Base-by-base conservation (phyloP, 768 basidiomycete genomes). In the Nevesoporus exiguus region DNA sequence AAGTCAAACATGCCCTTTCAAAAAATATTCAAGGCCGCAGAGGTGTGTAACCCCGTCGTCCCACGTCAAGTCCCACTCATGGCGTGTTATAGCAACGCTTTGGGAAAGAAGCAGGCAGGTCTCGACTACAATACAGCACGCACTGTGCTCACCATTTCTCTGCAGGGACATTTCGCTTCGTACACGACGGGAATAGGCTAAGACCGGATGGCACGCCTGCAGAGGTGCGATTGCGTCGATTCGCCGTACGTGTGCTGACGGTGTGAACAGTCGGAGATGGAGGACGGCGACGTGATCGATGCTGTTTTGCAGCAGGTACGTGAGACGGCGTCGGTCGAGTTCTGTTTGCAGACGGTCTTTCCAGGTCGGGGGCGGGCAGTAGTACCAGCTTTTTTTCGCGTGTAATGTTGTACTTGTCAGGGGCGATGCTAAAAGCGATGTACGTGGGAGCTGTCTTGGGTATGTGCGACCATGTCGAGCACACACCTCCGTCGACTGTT, bases 11-110 rank as follows among this genome's bases (percentile, higher is more conserved):
- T 80, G 75, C 73, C 74, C n/a, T 85, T 88, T 59, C 66, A 71
- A 36, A 87, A 86, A 68, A 80, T 86, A 24, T 86, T 88, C 53
- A 77, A 82, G 17, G 85, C 83, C 15, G 81, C 82, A 2, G 82
- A 85, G 76, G 86, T 86, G 59, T 22, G 79, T 73, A n/a, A 1
- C 25, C 15, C 1, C 29, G 9, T n/a, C 22, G 19, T 19, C 27
- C 17, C 14, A 33, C 21, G 9, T 0, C 4, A 14, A 15, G 21
- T 4, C 9, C 7, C 47, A 7, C 24, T 47, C 31, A 55, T 22
- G 4, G 22, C 54, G 27, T 40, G 21, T 47, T 22, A 13, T 59
- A 86, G 85, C 77, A 82, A 76, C 74, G 76, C 29, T 86, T 86
- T 57, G 70, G 69, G 22, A 84, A 83, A 61, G 81, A 81, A 5